A percentile compares a stretch with the other conserved stretches of the same genome.
phyloP scores from a whole-genome alignment of 2,329 filamentous ascomycete species.

The Lecanicillium sp. region DNA sequence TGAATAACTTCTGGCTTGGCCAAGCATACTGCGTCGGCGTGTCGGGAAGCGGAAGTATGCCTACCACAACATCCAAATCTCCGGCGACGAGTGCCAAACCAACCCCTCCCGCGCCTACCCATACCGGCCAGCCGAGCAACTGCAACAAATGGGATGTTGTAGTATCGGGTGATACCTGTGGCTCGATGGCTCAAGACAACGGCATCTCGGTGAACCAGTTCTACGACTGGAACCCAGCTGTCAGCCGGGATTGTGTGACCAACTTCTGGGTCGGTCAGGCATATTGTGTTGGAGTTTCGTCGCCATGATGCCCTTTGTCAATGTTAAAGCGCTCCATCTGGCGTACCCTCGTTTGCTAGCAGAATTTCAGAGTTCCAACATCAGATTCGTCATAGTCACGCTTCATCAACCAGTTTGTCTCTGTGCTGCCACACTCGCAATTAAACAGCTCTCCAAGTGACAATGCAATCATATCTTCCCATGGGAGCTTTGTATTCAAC shows the following conservation, averaged over 20 bases:
- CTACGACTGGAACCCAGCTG: slow-evolving; percentile 17
- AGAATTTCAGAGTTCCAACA: too few species aligned
- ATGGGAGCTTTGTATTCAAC: too few species aligned
- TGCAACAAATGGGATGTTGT: slow-evolving; percentile 14
- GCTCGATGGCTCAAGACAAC: slow-evolving; percentile 10
- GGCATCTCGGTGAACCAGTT: slow-evolving; percentile 18
- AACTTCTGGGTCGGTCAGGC: slow-evolving; percentile 17
- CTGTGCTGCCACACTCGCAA: too few species aligned
- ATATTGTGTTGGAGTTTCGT: slow-evolving; percentile 20
- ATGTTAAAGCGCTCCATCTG: too few species aligned
- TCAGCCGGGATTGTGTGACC: slow-evolving; percentile 17
- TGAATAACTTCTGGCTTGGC: slow-evolving; percentile 15
- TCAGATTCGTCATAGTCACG: too few species aligned
- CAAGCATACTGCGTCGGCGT: slow-evolving; percentile 20
- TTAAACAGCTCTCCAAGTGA: too few species aligned
- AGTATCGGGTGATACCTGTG: slow-evolving; percentile 13
- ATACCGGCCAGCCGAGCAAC: slow-evolving; percentile 5
- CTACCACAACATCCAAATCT: background rate
- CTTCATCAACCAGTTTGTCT: too few species aligned
- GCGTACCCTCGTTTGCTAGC: too few species aligned
- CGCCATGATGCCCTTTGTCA: too few species aligned
- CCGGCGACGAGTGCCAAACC: too few species aligned
- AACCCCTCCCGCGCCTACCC: slow-evolving; percentile 10
- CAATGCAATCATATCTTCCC: too few species aligned
- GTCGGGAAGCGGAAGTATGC: background rate